Evolutionary conservation across 768 basidiomycete genomes (phyloP), one percentile per base, ranked within the genome.

Genomic region (Suillus paluster): DNA sequence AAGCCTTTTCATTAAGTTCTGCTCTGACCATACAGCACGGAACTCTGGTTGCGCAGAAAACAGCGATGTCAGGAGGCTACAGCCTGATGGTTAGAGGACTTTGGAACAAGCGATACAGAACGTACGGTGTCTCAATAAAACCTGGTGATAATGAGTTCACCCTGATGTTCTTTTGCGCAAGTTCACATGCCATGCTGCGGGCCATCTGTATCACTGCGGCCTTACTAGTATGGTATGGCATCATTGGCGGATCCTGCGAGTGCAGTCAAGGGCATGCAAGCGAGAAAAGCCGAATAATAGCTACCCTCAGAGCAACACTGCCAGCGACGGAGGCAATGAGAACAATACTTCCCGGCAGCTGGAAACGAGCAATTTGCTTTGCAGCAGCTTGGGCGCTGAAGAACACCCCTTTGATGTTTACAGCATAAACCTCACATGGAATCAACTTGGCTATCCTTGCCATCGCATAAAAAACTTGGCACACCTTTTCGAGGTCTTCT

Each of bases 191-290:
- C 87, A 91, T 87, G 67, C 84, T 86, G 38, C 89, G 81, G 12
- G 81, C 84, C 87, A 90, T 89, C 71, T 91, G 89, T 33, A 90
- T 73, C 6, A 91, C 88, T 2, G 85, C 89, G 5, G 85, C 83
- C 71, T 91, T 90, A 73, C 85, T 86, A 48, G 83, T 79, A 72
- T 89, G 88, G 73, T 90, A 90, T 14, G 86, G 82, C 38, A 86
- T 81, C 86, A 85, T 87, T 5, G 83, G 81, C 66, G 88, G 85
- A 64, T 83, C 86, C 88, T 87, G 55, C 23, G 30, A 50, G 49
- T 27, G 25, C 6, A 30, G 9, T 30, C 27, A 50, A 46, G 36
- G 49, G 39, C 34, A 30, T 39, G 49, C 33, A 25, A 27, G 21
- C 39, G 38, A 61, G 36, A 59, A 30, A 17, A 60, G 23, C 48